phyloP scores from a whole-genome alignment of 495 filamentous ascomycete species.

The Rostrohypoxylon terebratum region DNA sequence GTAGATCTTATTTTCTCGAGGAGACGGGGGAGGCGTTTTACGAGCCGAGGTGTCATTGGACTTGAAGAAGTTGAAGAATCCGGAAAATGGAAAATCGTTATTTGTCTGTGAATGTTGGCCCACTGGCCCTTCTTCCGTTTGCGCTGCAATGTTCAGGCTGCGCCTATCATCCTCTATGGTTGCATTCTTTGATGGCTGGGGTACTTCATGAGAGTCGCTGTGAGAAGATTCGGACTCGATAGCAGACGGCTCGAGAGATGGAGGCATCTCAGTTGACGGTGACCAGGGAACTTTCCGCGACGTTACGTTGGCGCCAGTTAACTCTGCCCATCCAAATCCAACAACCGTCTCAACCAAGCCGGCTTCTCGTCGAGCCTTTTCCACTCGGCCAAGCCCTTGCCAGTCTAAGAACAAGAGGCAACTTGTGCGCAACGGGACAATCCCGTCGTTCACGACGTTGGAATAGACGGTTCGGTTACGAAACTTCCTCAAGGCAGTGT shows the following conservation, averaged over 20 bases:
- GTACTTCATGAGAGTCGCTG: constrained; percentile 62
- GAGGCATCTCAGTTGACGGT: constrained; percentile 44
- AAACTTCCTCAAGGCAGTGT: constrained; percentile 86
- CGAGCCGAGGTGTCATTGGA: constrained; percentile 49
- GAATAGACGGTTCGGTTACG: constrained; percentile 93
- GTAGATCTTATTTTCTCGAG: constrained; percentile 76
- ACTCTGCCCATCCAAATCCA: constrained; percentile 93
- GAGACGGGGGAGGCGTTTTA: constrained; percentile 48
- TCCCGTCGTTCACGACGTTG: constrained; percentile 98
- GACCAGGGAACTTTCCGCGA: constrained; percentile 53
- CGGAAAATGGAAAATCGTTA: constrained; percentile 64
- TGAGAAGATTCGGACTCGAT: constrained; percentile 36
- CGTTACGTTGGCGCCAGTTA: constrained; percentile 78
- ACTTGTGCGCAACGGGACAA: constrained; percentile 93
- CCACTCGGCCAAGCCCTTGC: constrained; percentile 90
- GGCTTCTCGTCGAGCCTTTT: constrained; percentile 93
- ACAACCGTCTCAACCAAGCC: constrained; percentile 91
- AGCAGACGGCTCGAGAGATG: constrained; percentile 31
- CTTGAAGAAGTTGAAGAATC: constrained; percentile 73
- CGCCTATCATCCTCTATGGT: constrained; percentile 65
- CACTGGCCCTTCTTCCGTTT: constrained; percentile 34
- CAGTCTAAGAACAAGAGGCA: constrained; percentile 97
- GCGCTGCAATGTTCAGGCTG: constrained; percentile 55
- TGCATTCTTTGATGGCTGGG: constrained; percentile 68
- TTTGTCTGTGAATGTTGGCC: constrained; percentile 45